These are phyloP conservation scores for Debaryomyces sp. DNA, from an alignment of 1,139 yeast genomes.

Conservation along the genomic window DNA sequence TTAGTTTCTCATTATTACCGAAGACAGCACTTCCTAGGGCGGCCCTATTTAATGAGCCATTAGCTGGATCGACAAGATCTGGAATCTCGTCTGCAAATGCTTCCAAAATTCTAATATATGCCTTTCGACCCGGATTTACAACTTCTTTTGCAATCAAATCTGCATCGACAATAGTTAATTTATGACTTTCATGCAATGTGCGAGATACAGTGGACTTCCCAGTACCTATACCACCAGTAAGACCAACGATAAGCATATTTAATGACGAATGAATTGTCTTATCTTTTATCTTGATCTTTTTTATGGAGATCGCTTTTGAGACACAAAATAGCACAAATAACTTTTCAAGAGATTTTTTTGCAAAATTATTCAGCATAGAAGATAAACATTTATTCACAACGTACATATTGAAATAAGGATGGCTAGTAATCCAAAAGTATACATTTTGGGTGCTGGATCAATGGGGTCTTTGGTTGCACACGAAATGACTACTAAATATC, in stretches of 20 bases:
- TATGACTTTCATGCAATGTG: conserved; percentile 52
- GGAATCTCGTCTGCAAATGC: conserved; percentile 61
- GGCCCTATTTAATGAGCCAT: conserved; percentile 62
- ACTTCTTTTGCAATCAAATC: conserved; percentile 86
- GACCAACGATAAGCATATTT: conserved; percentile 81
- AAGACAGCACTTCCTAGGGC: conserved; percentile 82
- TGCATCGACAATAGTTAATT: conserved; percentile 77
- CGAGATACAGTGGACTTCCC: conserved; percentile 92
- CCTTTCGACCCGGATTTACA: conserved; percentile 76
- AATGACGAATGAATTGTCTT: neutral
- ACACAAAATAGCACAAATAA: conserved; percentile 4
- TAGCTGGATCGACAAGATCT: conserved; percentile 52
- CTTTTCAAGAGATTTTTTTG: neutral
- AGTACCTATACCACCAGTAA: conserved; percentile 95
- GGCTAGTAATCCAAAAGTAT: conserved; percentile 24
- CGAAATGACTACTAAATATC: conserved; percentile 37
- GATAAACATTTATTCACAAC: neutral
- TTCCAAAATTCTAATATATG: conserved; percentile 64
- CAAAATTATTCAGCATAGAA: neutral
- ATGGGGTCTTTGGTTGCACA: conserved; percentile 44
- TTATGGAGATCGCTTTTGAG: neutral
- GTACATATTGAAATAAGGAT: neutral
- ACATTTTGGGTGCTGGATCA: conserved; percentile 49
- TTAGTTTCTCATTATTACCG: conserved; percentile 57
- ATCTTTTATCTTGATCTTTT: neutral